Conservation (phyloP, 768 basidiomycete species). For the Naganishia vishniacii region DNA sequence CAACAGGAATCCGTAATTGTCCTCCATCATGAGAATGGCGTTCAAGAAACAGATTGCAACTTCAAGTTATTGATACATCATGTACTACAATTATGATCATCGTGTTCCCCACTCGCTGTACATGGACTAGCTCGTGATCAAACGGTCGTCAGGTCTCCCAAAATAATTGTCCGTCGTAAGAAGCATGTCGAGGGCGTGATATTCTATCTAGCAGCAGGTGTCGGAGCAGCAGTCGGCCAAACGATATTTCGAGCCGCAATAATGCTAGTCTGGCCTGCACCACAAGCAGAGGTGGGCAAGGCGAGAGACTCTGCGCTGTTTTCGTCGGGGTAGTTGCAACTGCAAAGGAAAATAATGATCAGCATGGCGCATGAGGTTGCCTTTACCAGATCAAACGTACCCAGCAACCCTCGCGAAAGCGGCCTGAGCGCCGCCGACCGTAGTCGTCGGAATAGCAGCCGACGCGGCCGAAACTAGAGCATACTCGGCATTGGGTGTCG, state of each 20-base stretch:
- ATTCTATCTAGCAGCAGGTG: constrained; percentile 11
- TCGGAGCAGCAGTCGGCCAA: constrained; percentile 28
- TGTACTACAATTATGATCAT: too few relatives aligned
- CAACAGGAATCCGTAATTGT: too few relatives aligned
- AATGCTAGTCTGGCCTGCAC: constrained; percentile 34
- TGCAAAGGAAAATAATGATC: not conserved
- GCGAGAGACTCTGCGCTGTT: constrained; percentile 38
- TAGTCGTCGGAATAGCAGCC: not conserved
- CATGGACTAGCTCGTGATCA: too few relatives aligned
- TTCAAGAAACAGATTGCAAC: too few relatives aligned
- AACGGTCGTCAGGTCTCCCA: too few relatives aligned
- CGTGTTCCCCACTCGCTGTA: too few relatives aligned
- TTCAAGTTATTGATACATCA: too few relatives aligned
- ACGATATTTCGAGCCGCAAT: not conserved
- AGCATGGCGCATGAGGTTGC: too few relatives aligned
- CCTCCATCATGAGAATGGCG: too few relatives aligned
- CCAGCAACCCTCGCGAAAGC: constrained; percentile 9
- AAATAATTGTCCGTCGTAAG: not conserved
- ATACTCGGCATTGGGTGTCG: constrained; percentile 54
- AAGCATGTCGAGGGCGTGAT: not conserved
- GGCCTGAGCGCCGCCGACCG: constrained; percentile 11
- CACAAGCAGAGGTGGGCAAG: constrained; percentile 39
- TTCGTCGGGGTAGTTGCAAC: constrained; percentile 41
- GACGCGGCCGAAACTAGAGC: constrained; percentile 3
- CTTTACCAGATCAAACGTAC: not conserved